Evolutionary conservation across 2,329 filamentous ascomycete species (phyloP).

Genomic region (Neurospora crassa): DNA sequence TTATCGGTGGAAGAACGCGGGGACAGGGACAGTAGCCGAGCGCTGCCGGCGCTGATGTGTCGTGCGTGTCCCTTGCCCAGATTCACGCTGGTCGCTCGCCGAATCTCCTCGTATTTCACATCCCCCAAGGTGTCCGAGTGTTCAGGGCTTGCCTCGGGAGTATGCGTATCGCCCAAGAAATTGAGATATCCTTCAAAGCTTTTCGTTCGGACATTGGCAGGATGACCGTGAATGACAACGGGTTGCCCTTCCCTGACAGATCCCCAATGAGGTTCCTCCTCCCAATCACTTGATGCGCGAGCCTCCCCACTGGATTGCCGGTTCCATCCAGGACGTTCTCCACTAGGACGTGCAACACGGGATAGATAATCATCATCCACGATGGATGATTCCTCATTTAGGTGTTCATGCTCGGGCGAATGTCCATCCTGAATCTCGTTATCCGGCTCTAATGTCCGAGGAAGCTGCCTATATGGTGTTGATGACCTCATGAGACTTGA

Average conservation of each 20-base stretch:
- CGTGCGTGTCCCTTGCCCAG: conserved; percentile 55
- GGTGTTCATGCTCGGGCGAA: conserved; percentile 30
- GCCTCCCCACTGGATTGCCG: conserved; percentile 39
- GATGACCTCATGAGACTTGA: conserved; percentile 27
- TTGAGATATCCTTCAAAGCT: conserved; percentile 45
- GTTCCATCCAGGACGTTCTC: conserved; percentile 19
- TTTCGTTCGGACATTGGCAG: conserved; percentile 32
- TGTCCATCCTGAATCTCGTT: conserved; percentile 41
- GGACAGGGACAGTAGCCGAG: conserved; percentile 60
- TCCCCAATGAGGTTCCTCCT: conserved; percentile 41
- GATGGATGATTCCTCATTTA: conserved; percentile 55
- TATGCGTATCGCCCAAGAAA: conserved; percentile 28
- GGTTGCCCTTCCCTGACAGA: conserved; percentile 37
- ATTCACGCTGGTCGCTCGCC: conserved; percentile 63
- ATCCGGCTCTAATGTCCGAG: conserved; percentile 31
- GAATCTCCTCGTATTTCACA: conserved; percentile 31
- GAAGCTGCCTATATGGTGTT: conserved; percentile 13
- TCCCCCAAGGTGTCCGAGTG: conserved; percentile 16
- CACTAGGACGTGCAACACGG: conserved; percentile 30
- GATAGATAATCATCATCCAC: conserved; percentile 69
- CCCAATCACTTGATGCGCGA: conserved; percentile 50
- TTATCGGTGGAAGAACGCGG: conserved; percentile 45
- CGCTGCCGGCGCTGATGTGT: conserved; percentile 70
- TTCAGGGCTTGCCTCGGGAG: conserved; percentile 18
- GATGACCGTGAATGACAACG: conserved; percentile 51